phyloP scores from a whole-genome alignment of 306 rosid species.

The Psophocarpus tetragonolobus region DNA sequence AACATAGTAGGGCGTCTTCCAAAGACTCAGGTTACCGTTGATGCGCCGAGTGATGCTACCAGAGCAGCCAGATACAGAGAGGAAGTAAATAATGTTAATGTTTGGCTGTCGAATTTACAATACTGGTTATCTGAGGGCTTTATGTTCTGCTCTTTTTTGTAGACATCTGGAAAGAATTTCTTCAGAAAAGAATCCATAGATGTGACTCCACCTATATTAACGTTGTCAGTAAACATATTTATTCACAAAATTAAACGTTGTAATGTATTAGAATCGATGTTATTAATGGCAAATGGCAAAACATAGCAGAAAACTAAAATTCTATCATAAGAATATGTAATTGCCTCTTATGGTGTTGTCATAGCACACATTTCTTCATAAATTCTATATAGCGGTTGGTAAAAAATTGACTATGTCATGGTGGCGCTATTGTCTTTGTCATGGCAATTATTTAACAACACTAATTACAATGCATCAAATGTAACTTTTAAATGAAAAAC shows the following conservation, averaged over 20 bases:
- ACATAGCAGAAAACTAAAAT: too few species aligned
- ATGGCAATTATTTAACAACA: too few species aligned
- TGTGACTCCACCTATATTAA: constrained; percentile 55
- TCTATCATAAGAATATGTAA: too few species aligned
- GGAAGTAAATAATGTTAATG: constrained; percentile 53
- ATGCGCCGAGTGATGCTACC: constrained; percentile 33
- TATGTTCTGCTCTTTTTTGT: constrained; percentile 31
- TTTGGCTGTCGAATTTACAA: constrained; percentile 50
- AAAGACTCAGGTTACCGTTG: constrained; percentile 29
- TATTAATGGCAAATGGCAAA: too few species aligned
- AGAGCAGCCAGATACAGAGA: constrained; percentile 62
- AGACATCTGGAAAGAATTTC: constrained; percentile 54
- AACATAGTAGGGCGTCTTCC: constrained; percentile 54
- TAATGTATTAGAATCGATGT: too few species aligned
- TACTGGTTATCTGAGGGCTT: constrained; percentile 41
- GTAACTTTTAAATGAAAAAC: not conserved
- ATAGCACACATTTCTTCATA: too few species aligned
- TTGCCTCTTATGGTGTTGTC: too few species aligned
- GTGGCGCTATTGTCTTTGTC: too few species aligned
- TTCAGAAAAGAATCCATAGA: constrained; percentile 56
- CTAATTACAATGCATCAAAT: not conserved
- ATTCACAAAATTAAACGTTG: not conserved
- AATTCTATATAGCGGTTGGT: too few species aligned
- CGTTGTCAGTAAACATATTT: not conserved
- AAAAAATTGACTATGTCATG: too few species aligned